Conservation (phyloP, 2,329 filamentous ascomycete species). For the Byssoonygena ceratinophila region DNA sequence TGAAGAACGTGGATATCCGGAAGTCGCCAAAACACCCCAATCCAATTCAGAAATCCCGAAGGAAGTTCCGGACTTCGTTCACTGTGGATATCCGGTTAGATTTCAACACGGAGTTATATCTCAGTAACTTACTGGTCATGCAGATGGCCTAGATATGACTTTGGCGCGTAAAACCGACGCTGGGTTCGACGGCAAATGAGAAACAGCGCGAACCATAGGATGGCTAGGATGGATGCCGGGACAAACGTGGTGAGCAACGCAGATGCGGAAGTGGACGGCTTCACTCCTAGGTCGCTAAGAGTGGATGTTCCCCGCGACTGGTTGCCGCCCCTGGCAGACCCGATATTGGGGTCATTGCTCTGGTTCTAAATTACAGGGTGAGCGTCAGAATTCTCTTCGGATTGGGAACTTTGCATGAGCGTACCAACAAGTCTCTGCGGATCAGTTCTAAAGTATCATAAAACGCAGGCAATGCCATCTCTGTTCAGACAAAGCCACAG, state of each 20-base stretch:
- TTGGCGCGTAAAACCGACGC: constrained; percentile 38
- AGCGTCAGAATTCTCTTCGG: background rate
- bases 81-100: no score
- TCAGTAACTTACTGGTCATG: constrained; percentile 32
- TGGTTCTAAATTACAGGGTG: constrained; percentile 23
- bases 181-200: constrained; percentile 38
- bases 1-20: constrained; percentile 73
- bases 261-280: constrained; percentile 41
- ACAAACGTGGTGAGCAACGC: constrained; percentile 41
- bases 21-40: constrained; percentile 43
- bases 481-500: background rate
- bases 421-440: background rate
- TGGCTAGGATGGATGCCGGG: constrained; percentile 37
- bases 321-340: constrained; percentile 33
- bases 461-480: background rate
- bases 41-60: constrained; percentile 45
- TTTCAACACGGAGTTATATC: no score
- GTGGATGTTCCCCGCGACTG: constrained; percentile 27
- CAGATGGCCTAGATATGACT: constrained; percentile 34
- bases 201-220: constrained; percentile 38
- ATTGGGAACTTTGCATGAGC: background rate
- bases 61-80: constrained; percentile 41
- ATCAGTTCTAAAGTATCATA: background rate
- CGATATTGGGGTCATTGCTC: constrained; percentile 34
- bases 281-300: constrained; percentile 23